These are phyloP conservation scores for Ustilago nuda DNA, from an alignment of 1,284 basidiomycete species.

Conservation along the genomic window DNA sequence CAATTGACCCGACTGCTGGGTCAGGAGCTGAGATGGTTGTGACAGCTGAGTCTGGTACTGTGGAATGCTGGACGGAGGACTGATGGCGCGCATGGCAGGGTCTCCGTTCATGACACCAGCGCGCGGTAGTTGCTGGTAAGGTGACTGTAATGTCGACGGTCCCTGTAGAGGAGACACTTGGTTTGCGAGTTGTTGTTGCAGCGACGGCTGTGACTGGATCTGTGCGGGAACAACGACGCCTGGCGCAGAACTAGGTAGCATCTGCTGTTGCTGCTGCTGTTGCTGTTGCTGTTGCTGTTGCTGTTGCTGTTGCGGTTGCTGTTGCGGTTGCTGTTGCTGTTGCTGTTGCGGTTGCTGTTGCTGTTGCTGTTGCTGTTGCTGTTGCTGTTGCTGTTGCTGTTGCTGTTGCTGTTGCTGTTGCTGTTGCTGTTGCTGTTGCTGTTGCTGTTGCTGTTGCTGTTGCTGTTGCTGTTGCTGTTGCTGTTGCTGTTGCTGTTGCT, in stretches of 20 bases:
- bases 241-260: slow-evolving; percentile 5
- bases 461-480: slow-evolving; percentile 27
- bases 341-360: slow-evolving; percentile 16
- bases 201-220: slow-evolving; percentile 7
- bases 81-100: slow-evolving; percentile 21
- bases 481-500: slow-evolving; percentile 20
- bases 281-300: slow-evolving; percentile 23
- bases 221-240: slow-evolving; percentile 12
- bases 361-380: slow-evolving; percentile 9
- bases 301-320: slow-evolving; percentile 20
- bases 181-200: slow-evolving; percentile 12
- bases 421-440: slow-evolving; percentile 14
- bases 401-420: slow-evolving; percentile 21
- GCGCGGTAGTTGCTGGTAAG: slow-evolving; percentile 23
- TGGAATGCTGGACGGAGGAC: slow-evolving; percentile 27
- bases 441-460: slow-evolving; percentile 19
- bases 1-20: neutral
- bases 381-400: slow-evolving; percentile 17
- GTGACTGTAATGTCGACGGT: slow-evolving; percentile 14
- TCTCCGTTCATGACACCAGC: slow-evolving; percentile 20
- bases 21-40: slow-evolving; percentile 1
- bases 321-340: slow-evolving; percentile 19
- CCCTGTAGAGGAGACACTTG: slow-evolving; percentile 3
- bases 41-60: slow-evolving; percentile 28
- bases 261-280: slow-evolving; percentile 16